A percentile compares a stretch with the other conserved stretches of the same genome.
Conservation (phyloP, 1,139 yeast genomes). For the Debaryomyces sp. region DNA sequence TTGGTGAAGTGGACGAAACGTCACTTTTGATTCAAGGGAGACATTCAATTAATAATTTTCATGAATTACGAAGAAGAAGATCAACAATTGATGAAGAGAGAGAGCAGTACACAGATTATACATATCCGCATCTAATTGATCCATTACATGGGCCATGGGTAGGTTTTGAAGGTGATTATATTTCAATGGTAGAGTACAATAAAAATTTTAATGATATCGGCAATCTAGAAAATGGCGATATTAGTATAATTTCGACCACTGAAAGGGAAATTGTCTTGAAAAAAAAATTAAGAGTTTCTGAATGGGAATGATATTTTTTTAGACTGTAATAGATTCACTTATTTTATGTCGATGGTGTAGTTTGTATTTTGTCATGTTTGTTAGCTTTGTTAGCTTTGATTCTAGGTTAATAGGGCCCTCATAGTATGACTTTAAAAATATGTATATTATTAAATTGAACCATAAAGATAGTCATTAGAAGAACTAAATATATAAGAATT, state of each 20-base stretch:
- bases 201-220: slow-evolving; percentile 12
- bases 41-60: slow-evolving; percentile 7
- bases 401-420: neutral
- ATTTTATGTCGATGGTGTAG: neutral
- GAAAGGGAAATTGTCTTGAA: slow-evolving; percentile 31
- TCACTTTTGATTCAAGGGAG: slow-evolving; percentile 27
- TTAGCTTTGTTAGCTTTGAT: too few species aligned
- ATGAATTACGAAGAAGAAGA: slow-evolving; percentile 27
- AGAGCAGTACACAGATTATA: slow-evolving; percentile 52
- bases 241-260: slow-evolving; percentile 21
- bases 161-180: slow-evolving; percentile 56
- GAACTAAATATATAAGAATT: neutral
- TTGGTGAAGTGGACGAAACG: slow-evolving; percentile 26
- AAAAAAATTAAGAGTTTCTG: slow-evolving; percentile 41
- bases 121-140: slow-evolving; percentile 51
- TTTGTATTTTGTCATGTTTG: neutral
- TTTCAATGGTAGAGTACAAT: slow-evolving; percentile 41
- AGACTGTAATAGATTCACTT: neutral
- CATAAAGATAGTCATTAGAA: neutral
- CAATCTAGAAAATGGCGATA: slow-evolving; percentile 28
- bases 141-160: slow-evolving; percentile 60
- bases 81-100: slow-evolving; percentile 61
- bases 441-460: neutral
- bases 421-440: neutral
- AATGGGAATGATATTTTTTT: slow-evolving; percentile 39